Percentiles rank a stretch among this genome's conserved stretches.
Conservation (phyloP, 306 rosid genomes). For the Vigna reflexopilosa region DNA sequence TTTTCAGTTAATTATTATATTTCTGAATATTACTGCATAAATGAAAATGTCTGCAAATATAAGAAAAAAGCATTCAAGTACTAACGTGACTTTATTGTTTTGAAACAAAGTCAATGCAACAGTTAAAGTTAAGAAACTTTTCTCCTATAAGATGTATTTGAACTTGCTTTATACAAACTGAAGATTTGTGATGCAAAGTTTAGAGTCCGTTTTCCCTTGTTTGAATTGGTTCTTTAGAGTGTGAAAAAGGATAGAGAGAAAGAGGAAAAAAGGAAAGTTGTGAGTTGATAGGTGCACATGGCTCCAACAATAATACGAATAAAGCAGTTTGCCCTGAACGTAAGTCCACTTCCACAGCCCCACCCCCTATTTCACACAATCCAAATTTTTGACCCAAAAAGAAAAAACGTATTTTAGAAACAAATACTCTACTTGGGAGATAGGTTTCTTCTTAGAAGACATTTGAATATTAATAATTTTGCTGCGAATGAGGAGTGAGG, state of each 20-base stretch:
- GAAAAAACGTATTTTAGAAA: not conserved
- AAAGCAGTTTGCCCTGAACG: slow-evolving; percentile 20
- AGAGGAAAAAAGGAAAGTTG: not conserved
- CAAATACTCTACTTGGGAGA: slow-evolving; percentile 8
- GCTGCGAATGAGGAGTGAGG: slow-evolving; percentile 13
- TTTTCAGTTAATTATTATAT: no score
- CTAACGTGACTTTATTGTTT: no score
- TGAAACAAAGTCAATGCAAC: slow-evolving; percentile 2
- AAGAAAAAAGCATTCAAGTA: no score
- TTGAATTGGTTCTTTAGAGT: slow-evolving; percentile 12
- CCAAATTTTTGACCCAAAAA: not conserved
- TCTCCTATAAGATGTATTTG: not conserved
- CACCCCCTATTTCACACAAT: not conserved
- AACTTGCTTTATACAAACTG: not conserved
- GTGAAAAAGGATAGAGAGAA: not conserved
- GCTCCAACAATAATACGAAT: slow-evolving; percentile 31
- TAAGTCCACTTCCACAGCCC: slow-evolving; percentile 25
- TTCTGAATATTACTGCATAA: no score
- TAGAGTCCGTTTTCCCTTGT: not conserved
- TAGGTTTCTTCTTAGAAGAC: slow-evolving; percentile 29
- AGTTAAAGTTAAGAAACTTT: slow-evolving; percentile 15
- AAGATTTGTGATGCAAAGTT: slow-evolving; percentile 3
- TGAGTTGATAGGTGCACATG: slow-evolving; percentile 45
- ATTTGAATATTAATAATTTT: slow-evolving; percentile 24
- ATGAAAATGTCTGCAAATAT: no score